Evolutionary conservation across 2,329 filamentous ascomycete species (phyloP).

Genomic region (Aspergillus vadensis): DNA sequence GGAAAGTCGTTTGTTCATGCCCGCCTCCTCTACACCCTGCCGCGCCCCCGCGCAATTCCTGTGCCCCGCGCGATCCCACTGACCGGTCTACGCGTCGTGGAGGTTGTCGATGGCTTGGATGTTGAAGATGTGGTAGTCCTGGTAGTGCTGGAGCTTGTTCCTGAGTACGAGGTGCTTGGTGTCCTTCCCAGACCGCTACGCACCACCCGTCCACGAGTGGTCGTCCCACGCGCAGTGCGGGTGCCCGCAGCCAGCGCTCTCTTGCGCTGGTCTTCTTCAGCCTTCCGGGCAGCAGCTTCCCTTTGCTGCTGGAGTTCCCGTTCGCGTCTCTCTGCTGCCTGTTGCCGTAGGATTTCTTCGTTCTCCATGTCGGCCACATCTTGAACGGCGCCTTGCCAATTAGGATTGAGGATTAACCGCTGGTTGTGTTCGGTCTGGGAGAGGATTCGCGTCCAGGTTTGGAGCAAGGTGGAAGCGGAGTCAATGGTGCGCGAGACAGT

Average conservation of each 20-base stretch:
- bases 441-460: constrained; percentile 94
- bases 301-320: constrained; percentile 76
- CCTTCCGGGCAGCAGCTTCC: constrained; percentile 63
- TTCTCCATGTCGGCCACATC: constrained; percentile 85
- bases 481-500: constrained; percentile 83
- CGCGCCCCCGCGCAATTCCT: constrained; percentile 38
- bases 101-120: constrained; percentile 30
- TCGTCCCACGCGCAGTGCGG: constrained; percentile 37
- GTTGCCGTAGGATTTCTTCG: constrained; percentile 71
- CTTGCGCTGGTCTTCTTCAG: constrained; percentile 52
- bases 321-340: constrained; percentile 74
- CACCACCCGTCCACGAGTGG: constrained; percentile 37
- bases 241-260: constrained; percentile 37
- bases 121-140: constrained; percentile 34
- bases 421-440: constrained; percentile 98
- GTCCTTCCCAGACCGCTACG: constrained; percentile 39
- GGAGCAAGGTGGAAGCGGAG: constrained; percentile 84
- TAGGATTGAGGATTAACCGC: constrained; percentile 80
- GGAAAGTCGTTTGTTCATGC: neutral
- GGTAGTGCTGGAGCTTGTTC: constrained; percentile 27
- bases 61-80: constrained; percentile 44
- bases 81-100: constrained; percentile 39
- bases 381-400: constrained; percentile 85
- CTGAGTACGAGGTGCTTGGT: constrained; percentile 35
- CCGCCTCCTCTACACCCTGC: constrained; percentile 27